These are phyloP conservation scores for Sideroxylon spinosum DNA, from an alignment of 179 eudicot genomes.

Conservation along the genomic window DNA sequence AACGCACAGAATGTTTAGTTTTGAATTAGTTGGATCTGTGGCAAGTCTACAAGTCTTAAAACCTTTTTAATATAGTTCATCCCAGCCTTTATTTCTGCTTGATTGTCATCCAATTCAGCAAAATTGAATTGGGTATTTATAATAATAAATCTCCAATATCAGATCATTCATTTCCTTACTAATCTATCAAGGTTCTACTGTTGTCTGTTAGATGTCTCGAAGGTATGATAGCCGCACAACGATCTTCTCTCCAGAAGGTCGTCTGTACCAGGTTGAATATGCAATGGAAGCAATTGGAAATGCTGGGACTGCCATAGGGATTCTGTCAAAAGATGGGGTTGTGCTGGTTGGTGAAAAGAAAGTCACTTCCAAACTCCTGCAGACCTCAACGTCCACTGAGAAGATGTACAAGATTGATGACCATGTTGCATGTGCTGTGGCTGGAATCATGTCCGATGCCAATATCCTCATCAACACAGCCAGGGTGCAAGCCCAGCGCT, in stretches of 20 bases:
- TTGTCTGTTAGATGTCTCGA: conserved; percentile 54
- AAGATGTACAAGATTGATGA: conserved; percentile 98
- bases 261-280: conserved; percentile 94
- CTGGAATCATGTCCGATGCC: conserved; percentile 97
- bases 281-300: conserved; percentile 99
- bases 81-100: neutral
- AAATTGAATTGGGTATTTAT: neutral
- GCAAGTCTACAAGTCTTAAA: neutral
- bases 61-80: neutral
- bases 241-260: conserved; percentile 97
- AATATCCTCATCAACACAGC: conserved; percentile 97
- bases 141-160: neutral
- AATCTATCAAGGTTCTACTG: neutral
- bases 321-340: conserved; percentile 77
- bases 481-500: conserved; percentile 87
- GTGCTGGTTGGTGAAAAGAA: conserved; percentile 89
- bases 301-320: conserved; percentile 88
- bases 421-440: conserved; percentile 94
- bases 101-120: neutral
- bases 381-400: conserved; percentile 81
- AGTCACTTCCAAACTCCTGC: conserved; percentile 92
- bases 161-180: neutral
- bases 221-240: conserved; percentile 96
- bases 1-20: too few relatives aligned
- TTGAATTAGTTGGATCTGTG: neutral